A percentile compares a stretch with the other conserved stretches of the same genome.
Conservation (phyloP, 2,329 filamentous ascomycete species). For the Pyrenophora graminea region DNA sequence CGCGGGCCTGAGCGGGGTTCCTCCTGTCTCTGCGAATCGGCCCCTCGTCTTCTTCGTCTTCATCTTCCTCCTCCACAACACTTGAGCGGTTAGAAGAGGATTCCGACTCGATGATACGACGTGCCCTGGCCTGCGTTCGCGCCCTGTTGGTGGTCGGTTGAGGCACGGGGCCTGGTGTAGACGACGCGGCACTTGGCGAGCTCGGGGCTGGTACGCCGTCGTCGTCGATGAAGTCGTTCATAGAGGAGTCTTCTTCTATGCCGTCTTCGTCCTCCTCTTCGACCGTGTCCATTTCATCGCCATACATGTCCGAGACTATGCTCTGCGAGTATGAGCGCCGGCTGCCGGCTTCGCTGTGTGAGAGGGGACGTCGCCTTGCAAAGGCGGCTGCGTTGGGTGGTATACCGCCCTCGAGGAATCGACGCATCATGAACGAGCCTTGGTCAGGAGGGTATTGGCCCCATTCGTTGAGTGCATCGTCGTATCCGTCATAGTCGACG, state of each 20-base stretch:
- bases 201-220: slow-evolving; percentile 27
- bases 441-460: slow-evolving; percentile 38
- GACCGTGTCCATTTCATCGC: slow-evolving; percentile 49
- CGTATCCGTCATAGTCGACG: slow-evolving; percentile 40
- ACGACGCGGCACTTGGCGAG: slow-evolving; percentile 34
- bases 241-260: slow-evolving; percentile 46
- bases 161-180: slow-evolving; percentile 37
- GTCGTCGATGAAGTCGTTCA: slow-evolving; percentile 50
- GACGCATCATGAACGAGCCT: slow-evolving; percentile 41
- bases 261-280: slow-evolving; percentile 51
- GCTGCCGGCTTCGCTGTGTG: slow-evolving; percentile 50
- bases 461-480: slow-evolving; percentile 38
- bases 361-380: slow-evolving; percentile 40
- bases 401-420: slow-evolving; percentile 37
- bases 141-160: slow-evolving; percentile 32
- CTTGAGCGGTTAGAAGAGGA: slow-evolving; percentile 44
- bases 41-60: slow-evolving; percentile 45
- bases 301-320: slow-evolving; percentile 46
- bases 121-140: slow-evolving; percentile 31
- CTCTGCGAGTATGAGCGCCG: slow-evolving; percentile 48
- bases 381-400: slow-evolving; percentile 26
- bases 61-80: slow-evolving; percentile 39
- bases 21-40: slow-evolving; percentile 42
- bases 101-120: slow-evolving; percentile 48
- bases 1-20: slow-evolving; percentile 34